These are phyloP conservation scores for Aspergillus ruber DNA, from an alignment of 2,329 filamentous ascomycete genomes.

Conservation along the genomic window DNA sequence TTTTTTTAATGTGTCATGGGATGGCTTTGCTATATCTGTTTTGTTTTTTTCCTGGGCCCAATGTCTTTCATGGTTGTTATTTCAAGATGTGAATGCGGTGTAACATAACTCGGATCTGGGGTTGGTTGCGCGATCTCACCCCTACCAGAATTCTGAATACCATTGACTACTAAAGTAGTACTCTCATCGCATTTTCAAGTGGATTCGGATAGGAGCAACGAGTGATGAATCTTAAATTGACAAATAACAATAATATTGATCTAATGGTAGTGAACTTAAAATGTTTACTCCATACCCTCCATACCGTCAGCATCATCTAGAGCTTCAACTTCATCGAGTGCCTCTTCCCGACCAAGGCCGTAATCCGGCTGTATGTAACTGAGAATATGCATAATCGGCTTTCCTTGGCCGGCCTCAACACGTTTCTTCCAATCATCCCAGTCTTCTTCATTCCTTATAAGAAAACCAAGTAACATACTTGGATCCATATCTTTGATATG, in stretches of 20 bases:
- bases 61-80: slow-evolving; percentile 38
- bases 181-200: neutral
- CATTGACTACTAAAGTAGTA: slow-evolving; percentile 3
- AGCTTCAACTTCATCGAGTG: slow-evolving; percentile 83
- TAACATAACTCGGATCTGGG: slow-evolving; percentile 41
- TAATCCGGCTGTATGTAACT: slow-evolving; percentile 54
- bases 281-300: neutral
- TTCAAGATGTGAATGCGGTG: slow-evolving; percentile 38
- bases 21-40: slow-evolving; percentile 32
- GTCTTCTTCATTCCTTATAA: slow-evolving; percentile 75
- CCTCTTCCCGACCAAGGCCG: slow-evolving; percentile 57
- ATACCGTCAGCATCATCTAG: slow-evolving; percentile 62
- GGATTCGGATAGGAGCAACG: neutral
- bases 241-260: neutral
- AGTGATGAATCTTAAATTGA: slow-evolving; percentile 11
- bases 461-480: slow-evolving; percentile 92
- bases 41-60: slow-evolving; percentile 32
- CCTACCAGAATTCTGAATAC: slow-evolving; percentile 33
- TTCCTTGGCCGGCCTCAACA: slow-evolving; percentile 70
- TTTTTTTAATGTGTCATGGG: slow-evolving; percentile 45
- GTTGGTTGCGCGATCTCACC: slow-evolving; percentile 25
- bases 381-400: slow-evolving; percentile 78
- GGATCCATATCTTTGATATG: slow-evolving; percentile 93
- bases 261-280: neutral
- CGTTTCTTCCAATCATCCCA: slow-evolving; percentile 75